Evolutionary conservation across 495 filamentous ascomycete genomes (phyloP), one percentile per base, ranked within the genome.

Genomic region (Copromyces sp.): DNA sequence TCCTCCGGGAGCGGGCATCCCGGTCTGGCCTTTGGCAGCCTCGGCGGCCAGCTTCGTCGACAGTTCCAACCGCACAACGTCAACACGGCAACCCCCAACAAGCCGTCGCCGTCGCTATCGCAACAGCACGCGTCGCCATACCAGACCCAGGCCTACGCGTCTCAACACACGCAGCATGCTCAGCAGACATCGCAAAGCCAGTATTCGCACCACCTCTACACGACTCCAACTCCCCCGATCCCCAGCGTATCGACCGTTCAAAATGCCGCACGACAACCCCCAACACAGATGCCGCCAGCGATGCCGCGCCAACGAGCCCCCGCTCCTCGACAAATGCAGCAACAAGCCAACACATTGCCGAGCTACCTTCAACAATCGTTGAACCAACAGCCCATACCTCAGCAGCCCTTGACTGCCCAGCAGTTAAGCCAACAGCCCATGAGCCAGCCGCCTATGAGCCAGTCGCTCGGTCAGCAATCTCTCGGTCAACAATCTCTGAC

Each of bases 241-340:
- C 74, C 79, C 47, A 80, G 76, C 71, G 77, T 81, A 70, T 75
- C 77, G 71, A 80, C 76, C 71, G 73, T 81, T 71, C 75, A 79
- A 71, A 82, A 83, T 83, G 83, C 77, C 71, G 73, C 80, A 17
- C 77, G 83, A 68, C 80, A 81, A 68, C 73, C 81, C 39, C 77
- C 77, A 44, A 61, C 74, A 41, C 82, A 82, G 74, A 71, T 75
- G 39, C 75, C 80, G 20, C 76, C 80, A 41, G 41, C 77, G 72
- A 73, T 83, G 76, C 79, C 83, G 73, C 78, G 81, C 72, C 75
- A 80, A 76, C 73, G 80, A 73, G 72, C 79, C 47, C 76, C 81
- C n/a, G 68, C 81, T 61, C 69, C 82, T 68, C 76, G 77, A 20
- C 78, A 79, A 75, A 78, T 78, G 76, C 80, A 78, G 68, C 79